Percentiles rank a stretch among this genome's conserved stretches.
These are phyloP conservation scores for Dianthus caryophyllus DNA, from an alignment of 148 eudicot genomes.

Conservation along the genomic window DNA sequence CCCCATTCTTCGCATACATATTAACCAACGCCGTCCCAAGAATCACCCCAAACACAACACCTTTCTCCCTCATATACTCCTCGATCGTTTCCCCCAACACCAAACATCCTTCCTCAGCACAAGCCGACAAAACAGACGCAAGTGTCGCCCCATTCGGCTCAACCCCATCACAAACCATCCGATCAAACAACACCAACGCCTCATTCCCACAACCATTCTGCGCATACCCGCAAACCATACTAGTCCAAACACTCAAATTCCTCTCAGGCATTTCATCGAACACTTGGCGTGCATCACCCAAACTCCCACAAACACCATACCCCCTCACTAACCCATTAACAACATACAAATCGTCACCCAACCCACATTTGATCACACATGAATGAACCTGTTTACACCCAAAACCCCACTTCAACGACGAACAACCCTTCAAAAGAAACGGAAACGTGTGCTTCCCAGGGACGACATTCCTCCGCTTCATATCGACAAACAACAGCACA, in stretches of 20 bases:
- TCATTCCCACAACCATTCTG: constrained; percentile 46
- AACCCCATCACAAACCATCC: constrained; percentile 43
- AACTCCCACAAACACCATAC: constrained; percentile 32
- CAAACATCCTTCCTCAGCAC: constrained; percentile 66
- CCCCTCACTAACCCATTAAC: constrained; percentile 56
- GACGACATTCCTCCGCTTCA: constrained; percentile 38
- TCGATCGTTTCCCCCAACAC: constrained; percentile 60
- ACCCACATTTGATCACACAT: constrained; percentile 49
- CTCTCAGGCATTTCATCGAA: constrained; percentile 59
- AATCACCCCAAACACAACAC: constrained; percentile 46
- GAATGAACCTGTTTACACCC: constrained; percentile 49
- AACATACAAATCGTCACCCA: constrained; percentile 51
- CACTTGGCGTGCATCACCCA: constrained; percentile 42
- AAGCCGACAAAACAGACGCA: constrained; percentile 70
- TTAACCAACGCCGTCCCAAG: constrained; percentile 81
- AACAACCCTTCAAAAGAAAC: constrained; percentile 64
- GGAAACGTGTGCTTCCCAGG: constrained; percentile 75
- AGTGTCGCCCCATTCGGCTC: constrained; percentile 64
- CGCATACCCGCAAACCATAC: constrained; percentile 69
- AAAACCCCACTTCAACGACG: constrained; percentile 20
- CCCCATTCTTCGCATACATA: constrained; percentile 80
- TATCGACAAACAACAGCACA: constrained; percentile 43
- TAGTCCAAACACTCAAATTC: constrained; percentile 76
- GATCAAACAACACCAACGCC: constrained; percentile 52
- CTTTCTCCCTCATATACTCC: constrained; percentile 36